phyloP scores from a whole-genome alignment of 805 yeast species.

The Debaryomyces prosopidis region DNA sequence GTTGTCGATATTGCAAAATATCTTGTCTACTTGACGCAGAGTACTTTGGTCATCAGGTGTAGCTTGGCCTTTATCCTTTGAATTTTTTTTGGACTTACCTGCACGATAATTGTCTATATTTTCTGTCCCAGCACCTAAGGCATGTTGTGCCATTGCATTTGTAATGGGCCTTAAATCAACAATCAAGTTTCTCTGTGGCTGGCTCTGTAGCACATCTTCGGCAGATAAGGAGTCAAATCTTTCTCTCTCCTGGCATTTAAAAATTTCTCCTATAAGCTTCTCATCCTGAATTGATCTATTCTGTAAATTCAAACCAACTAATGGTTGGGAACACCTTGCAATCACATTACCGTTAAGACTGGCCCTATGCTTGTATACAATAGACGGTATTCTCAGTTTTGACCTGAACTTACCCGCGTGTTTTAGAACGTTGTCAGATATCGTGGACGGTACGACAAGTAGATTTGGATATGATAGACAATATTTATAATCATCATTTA shows the following conservation, averaged over 20 bases:
- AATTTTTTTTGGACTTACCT: constrained; percentile 10
- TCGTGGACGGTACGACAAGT: constrained; percentile 69
- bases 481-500: constrained; percentile 66
- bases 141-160: constrained; percentile 95
- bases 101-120: constrained; percentile 80
- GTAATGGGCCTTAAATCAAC: constrained; percentile 93
- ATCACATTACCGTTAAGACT: constrained; percentile 69
- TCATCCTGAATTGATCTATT: constrained; percentile 91
- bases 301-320: constrained; percentile 81
- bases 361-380: constrained; percentile 68
- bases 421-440: constrained; percentile 78
- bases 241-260: constrained; percentile 52
- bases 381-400: constrained; percentile 78
- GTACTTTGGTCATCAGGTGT: constrained; percentile 4
- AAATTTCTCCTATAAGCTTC: constrained; percentile 70
- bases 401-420: constrained; percentile 88
- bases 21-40: constrained; percentile 53
- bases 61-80: neutral
- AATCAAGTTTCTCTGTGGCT: constrained; percentile 57
- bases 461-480: constrained; percentile 74
- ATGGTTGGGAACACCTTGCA: constrained; percentile 88
- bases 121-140: constrained; percentile 98
- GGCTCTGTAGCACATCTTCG: constrained; percentile 25
- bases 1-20: constrained; percentile 89
- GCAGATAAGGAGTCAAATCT: constrained; percentile 16